Percentiles rank a stretch among this genome's conserved stretches.
phyloP scores from a whole-genome alignment of 441 rosid genomes.

The Euphorbia celastroides region DNA sequence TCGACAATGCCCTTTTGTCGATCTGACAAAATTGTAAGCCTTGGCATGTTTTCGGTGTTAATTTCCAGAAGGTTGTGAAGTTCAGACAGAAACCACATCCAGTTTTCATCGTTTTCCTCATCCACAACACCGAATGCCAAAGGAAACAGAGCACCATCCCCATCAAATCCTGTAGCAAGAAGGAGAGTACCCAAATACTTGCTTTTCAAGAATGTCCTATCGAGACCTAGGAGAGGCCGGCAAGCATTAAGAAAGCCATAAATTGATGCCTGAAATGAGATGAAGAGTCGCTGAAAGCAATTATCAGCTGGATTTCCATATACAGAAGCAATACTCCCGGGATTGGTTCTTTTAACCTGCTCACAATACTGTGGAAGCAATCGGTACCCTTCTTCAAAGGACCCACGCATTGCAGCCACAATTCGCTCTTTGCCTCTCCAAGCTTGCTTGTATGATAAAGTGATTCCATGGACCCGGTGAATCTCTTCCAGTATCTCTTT shows the following conservation, averaged over 20 bases:
- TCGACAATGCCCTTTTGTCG: slow-evolving; percentile 85
- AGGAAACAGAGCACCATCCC: slow-evolving; percentile 87
- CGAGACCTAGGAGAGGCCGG: slow-evolving; percentile 88
- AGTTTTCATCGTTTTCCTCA: slow-evolving; percentile 89
- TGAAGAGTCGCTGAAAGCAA: slow-evolving; percentile 90
- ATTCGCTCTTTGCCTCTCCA: slow-evolving; percentile 98
- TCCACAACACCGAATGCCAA: slow-evolving; percentile 91
- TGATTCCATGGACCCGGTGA: slow-evolving; percentile 82
- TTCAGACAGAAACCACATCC: slow-evolving; percentile 99
- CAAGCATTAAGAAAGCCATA: slow-evolving; percentile 91
- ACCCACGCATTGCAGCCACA: slow-evolving; percentile 94
- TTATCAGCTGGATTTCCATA: slow-evolving; percentile 61
- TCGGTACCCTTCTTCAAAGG: slow-evolving; percentile 94
- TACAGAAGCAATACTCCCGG: slow-evolving; percentile 85
- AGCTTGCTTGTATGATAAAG: slow-evolving; percentile 95
- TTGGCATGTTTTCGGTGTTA: slow-evolving; percentile 94
- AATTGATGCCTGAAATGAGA: slow-evolving; percentile 90
- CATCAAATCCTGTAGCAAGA: slow-evolving; percentile 90
- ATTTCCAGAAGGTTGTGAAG: slow-evolving; percentile 87
- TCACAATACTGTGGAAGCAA: slow-evolving; percentile 89
- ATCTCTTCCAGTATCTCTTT: slow-evolving; percentile 96
- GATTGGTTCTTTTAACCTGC: slow-evolving; percentile 80
- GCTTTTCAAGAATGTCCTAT: slow-evolving; percentile 75
- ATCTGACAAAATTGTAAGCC: slow-evolving; percentile 89
- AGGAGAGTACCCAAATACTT: slow-evolving; percentile 89